Conservation (phyloP, 139 green algal genomes). For the Chlorella sp. region DNA sequence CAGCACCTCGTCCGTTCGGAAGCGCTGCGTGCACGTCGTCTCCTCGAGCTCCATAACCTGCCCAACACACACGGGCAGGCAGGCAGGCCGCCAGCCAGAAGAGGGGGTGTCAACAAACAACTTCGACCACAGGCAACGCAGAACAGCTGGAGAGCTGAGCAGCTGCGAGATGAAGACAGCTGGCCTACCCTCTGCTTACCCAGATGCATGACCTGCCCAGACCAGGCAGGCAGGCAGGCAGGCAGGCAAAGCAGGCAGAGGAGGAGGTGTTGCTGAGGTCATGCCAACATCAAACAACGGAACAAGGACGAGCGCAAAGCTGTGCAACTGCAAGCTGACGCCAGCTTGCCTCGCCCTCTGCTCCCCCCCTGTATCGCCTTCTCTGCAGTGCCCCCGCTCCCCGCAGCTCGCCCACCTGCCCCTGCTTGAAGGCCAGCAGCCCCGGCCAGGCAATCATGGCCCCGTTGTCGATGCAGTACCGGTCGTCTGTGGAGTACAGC, state of each 20-base stretch:
- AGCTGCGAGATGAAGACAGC: too few relatives aligned
- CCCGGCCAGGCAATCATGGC: slow-evolving; percentile 96
- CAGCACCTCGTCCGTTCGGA: slow-evolving; percentile 84
- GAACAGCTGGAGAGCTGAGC: too few relatives aligned
- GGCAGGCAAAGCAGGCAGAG: neutral
- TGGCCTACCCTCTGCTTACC: too few relatives aligned
- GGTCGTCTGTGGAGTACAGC: slow-evolving; percentile 76
- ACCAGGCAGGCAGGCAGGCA: too few relatives aligned
- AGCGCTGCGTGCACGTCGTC: slow-evolving; percentile 85
- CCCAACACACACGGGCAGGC: neutral
- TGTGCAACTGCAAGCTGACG: neutral
- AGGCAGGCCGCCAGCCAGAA: neutral
- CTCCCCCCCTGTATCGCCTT: neutral
- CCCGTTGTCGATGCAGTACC: slow-evolving; percentile 96
- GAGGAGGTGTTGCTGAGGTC: too few relatives aligned
- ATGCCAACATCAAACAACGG: too few relatives aligned
- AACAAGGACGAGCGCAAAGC: neutral
- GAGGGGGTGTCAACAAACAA: too few relatives aligned
- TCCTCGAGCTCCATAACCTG: slow-evolving; percentile 63
- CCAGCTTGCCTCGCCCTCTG: neutral
- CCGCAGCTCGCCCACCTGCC: slow-evolving; percentile 24
- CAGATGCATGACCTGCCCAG: slow-evolving; percentile 50
- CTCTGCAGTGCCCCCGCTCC: neutral
- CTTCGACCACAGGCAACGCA: neutral
- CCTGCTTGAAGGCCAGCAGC: slow-evolving; percentile 72